Evolutionary conservation across 2,329 filamentous ascomycete species (phyloP).

Genomic region (Aspergillus caelatus): DNA sequence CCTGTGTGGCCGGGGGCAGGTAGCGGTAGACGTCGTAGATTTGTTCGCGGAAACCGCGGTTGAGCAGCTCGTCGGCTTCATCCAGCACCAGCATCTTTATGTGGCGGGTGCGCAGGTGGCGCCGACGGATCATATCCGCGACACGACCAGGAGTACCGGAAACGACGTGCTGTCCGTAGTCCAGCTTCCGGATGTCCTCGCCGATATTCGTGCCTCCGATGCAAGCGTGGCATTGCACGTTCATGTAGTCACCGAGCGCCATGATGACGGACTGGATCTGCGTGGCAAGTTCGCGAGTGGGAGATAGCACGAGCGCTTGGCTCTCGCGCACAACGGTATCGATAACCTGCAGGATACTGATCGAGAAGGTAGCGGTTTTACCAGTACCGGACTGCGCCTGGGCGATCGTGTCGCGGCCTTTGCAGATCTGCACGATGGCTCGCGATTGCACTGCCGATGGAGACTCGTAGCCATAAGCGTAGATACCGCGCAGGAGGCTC

Average conservation of each 20-base stretch:
- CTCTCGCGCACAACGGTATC: conserved; percentile 90
- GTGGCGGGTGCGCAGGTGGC: conserved; percentile 71
- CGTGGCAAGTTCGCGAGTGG: conserved; percentile 93
- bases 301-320: conserved; percentile 91
- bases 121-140: conserved; percentile 77
- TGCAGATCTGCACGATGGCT: conserved; percentile 98
- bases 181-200: conserved; percentile 95
- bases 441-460: conserved; percentile 97
- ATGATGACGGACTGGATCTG: conserved; percentile 99
- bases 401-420: conserved; percentile 96
- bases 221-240: conserved; percentile 97
- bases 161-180: conserved; percentile 97
- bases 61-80: conserved; percentile 78
- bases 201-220: conserved; percentile 98
- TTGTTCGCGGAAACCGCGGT: conserved; percentile 95
- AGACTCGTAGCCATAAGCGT: conserved; percentile 98
- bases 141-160: conserved; percentile 97
- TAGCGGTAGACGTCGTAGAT: conserved; percentile 99
- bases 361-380: conserved; percentile 96
- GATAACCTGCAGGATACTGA: conserved; percentile 94
- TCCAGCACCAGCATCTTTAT: conserved; percentile 81
- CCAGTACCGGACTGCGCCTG: conserved; percentile 96
- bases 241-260: conserved; percentile 99
- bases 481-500: conserved; percentile 93
- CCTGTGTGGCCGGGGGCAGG: conserved; percentile 92